Evolutionary conservation across 225 moss, liverwort and hornwort species (phyloP).

Genomic region (Pleurozium schreberi): DNA sequence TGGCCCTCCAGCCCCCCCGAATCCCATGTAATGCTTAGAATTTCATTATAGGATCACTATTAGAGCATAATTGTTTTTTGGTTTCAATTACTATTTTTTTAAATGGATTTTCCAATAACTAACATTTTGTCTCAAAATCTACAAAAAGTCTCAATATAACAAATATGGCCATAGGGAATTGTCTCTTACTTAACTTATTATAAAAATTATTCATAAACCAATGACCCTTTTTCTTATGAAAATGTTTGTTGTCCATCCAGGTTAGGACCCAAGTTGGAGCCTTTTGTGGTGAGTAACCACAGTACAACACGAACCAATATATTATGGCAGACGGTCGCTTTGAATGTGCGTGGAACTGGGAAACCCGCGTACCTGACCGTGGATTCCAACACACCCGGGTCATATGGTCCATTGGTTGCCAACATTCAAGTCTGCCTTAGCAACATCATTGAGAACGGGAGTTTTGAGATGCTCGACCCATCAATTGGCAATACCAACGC

Average conservation of each 20-base stretch:
- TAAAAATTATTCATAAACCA: not conserved
- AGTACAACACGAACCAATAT: conserved; percentile 19
- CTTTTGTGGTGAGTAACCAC: conserved; percentile 64
- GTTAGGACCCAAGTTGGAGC: conserved; percentile 14
- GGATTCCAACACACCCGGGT: conserved; percentile 39
- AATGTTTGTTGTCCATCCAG: not conserved
- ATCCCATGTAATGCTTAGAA: too few relatives aligned
- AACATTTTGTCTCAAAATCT: too few relatives aligned
- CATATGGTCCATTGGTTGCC: conserved; percentile 52
- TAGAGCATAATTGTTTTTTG: too few relatives aligned
- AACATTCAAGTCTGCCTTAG: conserved; percentile 32
- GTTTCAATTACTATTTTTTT: too few relatives aligned
- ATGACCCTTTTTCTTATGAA: not conserved
- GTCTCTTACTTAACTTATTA: too few relatives aligned
- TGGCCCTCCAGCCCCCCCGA: too few relatives aligned
- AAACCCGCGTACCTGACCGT: conserved; percentile 30
- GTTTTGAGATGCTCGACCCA: conserved; percentile 37
- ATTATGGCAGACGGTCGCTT: conserved; percentile 15
- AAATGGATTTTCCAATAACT: too few relatives aligned
- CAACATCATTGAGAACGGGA: conserved; percentile 59
- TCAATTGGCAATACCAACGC: not conserved
- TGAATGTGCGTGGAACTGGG: conserved; percentile 55
- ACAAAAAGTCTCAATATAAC: too few relatives aligned
- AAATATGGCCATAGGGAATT: too few relatives aligned
- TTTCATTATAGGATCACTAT: too few relatives aligned